Evolutionary conservation across 495 filamentous ascomycete species (phyloP), one percentile per base, ranked within the genome.

Genomic region (Halenospora varia): DNA sequence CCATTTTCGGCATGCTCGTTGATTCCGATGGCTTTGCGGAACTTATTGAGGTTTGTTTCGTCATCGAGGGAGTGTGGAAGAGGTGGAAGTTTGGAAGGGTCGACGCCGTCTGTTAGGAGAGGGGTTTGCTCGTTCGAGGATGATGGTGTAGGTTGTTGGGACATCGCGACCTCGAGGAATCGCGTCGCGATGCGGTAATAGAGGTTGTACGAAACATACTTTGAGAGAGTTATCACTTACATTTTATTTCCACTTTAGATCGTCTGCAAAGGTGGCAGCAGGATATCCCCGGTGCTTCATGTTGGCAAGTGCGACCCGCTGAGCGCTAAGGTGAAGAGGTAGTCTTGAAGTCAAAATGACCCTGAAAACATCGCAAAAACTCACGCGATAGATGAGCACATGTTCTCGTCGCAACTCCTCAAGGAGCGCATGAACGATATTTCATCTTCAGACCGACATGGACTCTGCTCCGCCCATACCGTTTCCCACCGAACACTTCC

Each of bases 1-100:
- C 23, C 26, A 26, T 25, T 39, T 13, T 26, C 41, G 1, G 20
- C 13, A 11, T 46, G 19, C 11, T 25, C 20, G 48, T 62, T 56
- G 41, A 65, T 62, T 2, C 62, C 62, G 26, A 65, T 57, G 10
- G 62, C 62, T 3, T 35, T 20, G 29, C 62, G 62, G 26, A 62
- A 65, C 17, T 42, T 61, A 3, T 42, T 53, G 47, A 65, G 52
- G 53, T 62, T 62, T 29, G 49, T 18, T 3, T 57, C 51, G 41
- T 19, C n/a, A 9, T 29, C 29, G 20, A 22, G 11, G 10, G 19
- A 25, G 51, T 23, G 24, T 39, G 51, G 23, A 2, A 40, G 52
- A 25, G 15, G 26, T 29, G 25, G 3, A 29, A 1, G 29, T 1
- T 42, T 45, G 44, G 53, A 48, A n/a, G n/a, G n/a, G n/a, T n/a